Conservation (phyloP, 73 alveolate species). For the Breviolum minutum region DNA sequence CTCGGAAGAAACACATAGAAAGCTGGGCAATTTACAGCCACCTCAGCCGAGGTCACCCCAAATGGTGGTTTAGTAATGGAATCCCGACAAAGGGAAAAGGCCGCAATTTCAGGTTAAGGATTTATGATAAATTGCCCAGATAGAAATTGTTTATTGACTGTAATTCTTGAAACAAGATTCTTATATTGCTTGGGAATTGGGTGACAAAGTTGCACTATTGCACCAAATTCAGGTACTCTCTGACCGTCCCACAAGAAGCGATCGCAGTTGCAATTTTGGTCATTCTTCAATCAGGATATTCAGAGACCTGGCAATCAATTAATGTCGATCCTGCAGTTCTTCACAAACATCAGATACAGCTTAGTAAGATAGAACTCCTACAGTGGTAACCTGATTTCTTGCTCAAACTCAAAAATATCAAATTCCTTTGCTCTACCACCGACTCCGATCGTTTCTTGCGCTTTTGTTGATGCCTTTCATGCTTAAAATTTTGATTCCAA, state of each 20-base stretch:
- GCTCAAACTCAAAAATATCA: not conserved
- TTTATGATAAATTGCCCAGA: too few species aligned
- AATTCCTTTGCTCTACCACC: not conserved
- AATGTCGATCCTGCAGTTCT: not conserved
- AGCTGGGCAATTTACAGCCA: too few species aligned
- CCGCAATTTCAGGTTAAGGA: too few species aligned
- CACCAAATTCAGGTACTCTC: conserved; percentile 41
- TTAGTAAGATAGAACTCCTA: not conserved
- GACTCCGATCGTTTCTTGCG: not conserved
- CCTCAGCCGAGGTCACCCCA: too few species aligned
- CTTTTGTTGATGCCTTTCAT: not conserved
- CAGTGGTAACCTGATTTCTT: not conserved
- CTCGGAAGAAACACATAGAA: too few species aligned
- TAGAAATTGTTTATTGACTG: too few species aligned
- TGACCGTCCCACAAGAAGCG: conserved; percentile 76
- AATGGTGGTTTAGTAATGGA: too few species aligned
- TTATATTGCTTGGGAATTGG: too few species aligned
- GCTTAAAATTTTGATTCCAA: too few species aligned
- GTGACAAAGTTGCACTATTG: not conserved
- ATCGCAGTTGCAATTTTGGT: conserved; percentile 26
- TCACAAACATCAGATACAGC: not conserved
- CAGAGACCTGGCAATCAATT: not conserved
- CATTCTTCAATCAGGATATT: conserved; percentile 13
- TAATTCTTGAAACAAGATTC: too few species aligned
- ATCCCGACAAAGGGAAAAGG: too few species aligned